Evolutionary conservation across 1,284 basidiomycete species (phyloP), one percentile per base, ranked within the genome.

Genomic region (Cryptococcus wingfieldii): DNA sequence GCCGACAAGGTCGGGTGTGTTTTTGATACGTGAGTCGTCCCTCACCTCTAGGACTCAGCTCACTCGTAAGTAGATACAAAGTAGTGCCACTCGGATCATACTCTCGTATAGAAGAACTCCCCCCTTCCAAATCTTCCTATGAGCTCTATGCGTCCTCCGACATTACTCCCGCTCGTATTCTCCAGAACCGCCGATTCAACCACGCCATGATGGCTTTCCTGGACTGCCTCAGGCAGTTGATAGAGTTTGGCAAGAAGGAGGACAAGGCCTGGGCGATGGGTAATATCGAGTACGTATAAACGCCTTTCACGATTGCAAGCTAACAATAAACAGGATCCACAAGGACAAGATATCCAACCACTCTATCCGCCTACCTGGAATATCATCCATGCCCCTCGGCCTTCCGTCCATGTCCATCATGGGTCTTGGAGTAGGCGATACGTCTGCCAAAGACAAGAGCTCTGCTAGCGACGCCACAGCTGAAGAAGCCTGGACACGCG

Each of bases 261-360:
- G 89, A 94, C 63, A 82, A 23, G 78, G 79, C 51, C 79, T 94
- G 45, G 88, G 92, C 56, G 85, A 93, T 65, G 83, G 86, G 90
- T 87, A 71, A 74, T 85, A 83, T 65, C 44, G 66, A 69, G 68
- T 72, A 59, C 57, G 66, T 66, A 25, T 1, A 19, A 25, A 13
- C 19, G 18, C 4, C 27, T 2, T n/a, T 46, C 25, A 2, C 5
- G 14, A 46, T 23, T 7, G 25, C 23, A 16, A 25, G 13, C 18
- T 23, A 28, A 27, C 25, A 14, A 4, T 5, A 28, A 13, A 27
- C 68, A 96, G 92, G 67, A 88, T 98, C 58, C 80, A 83, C 50
- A 96, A 90, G 77, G 96, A 98, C 77, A 90, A 88, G 77, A 98
- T 98, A 57, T 93, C 93, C 5, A 93, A 94, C 58, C 87, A 90